Evolutionary conservation across 108 stramenopile genomes (phyloP), one percentile per base, ranked within the genome.

Genomic region (Pseudonitzschia pungens): DNA sequence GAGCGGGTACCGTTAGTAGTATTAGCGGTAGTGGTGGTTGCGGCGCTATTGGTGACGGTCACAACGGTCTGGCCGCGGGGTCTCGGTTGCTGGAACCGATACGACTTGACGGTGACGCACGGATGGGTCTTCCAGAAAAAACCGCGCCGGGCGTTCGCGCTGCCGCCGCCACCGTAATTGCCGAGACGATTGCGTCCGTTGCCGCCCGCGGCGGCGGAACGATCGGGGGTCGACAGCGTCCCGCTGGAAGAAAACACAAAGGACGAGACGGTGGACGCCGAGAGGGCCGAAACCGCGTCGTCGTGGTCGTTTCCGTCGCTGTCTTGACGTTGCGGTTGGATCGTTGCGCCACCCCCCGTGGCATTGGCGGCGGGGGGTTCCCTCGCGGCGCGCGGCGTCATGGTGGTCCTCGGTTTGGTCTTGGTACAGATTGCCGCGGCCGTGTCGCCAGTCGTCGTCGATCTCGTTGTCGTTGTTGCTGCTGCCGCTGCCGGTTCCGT

Each of bases 111-210:
- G 60, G 60, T 62, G 33, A 62, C 33, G 33, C 32, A 29, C 15
- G 60, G 60, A 10, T 40, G 31, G 54, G 60, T 62, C 60, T 62
- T 62, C 60, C 60, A 62, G 20, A 62, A 62, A 62, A 62, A 62
- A 11, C 60, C 60, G 29, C 7, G 32, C 20, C n/a, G 32, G 12
- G n/a, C 12, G 0, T 36, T 20, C 5, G 14, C 20, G 33, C 18
- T 14, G 60, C 32, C 20, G 1, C 33, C 31, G 60, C 60, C 40
- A 33, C 6, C 36, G 31, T 8, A 4, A 33, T 1, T 14, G 14
- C 12, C 14, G 29, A 11, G 27, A 26, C 57, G 33, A 7, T 40
- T 0, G 27, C 15, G 60, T 40, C 29, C 32, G 32, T 18, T 40
- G 16, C 9, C 4, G 12, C 16, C 11, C n/a, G 53, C 24, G 7